Conservation (phyloP, 2,329 filamentous ascomycete genomes). For the Fusarium bactridioides region DNA sequence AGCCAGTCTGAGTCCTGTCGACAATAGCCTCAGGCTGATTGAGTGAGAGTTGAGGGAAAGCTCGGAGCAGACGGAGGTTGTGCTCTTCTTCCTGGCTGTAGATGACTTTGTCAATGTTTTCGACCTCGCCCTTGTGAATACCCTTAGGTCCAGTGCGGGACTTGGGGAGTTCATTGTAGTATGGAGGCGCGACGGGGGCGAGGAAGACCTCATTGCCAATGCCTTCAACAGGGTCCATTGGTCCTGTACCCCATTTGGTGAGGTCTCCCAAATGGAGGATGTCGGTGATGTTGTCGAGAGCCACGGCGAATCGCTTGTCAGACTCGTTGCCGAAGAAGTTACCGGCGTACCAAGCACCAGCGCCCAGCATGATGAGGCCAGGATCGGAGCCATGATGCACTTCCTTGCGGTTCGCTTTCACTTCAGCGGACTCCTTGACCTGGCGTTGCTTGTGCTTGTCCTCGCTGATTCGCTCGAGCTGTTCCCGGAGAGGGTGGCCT, state of each 20-base stretch:
- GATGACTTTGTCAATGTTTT: slow-evolving; percentile 34
- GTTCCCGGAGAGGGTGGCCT: slow-evolving; percentile 27
- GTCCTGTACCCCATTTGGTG: slow-evolving; percentile 24
- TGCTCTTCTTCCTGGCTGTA: slow-evolving; percentile 10
- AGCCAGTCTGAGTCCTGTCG: slow-evolving; percentile 36
- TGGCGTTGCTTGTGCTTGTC: slow-evolving; percentile 25
- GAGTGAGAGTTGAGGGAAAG: slow-evolving; percentile 32
- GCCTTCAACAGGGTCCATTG: slow-evolving; percentile 39
- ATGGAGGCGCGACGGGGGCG: slow-evolving; percentile 38
- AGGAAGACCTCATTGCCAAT: slow-evolving; percentile 43
- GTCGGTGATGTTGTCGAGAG: slow-evolving; percentile 38
- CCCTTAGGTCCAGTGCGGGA: slow-evolving; percentile 26
- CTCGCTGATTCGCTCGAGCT: slow-evolving; percentile 34
- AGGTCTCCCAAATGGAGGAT: slow-evolving; percentile 32
- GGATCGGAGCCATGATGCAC: slow-evolving; percentile 27
- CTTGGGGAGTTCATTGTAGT: slow-evolving; percentile 28
- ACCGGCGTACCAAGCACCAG: slow-evolving; percentile 39
- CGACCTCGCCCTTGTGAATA: slow-evolving; percentile 36
- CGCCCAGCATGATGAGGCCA: slow-evolving; percentile 39
- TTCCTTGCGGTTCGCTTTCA: background rate
- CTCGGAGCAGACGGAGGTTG: slow-evolving; percentile 31
- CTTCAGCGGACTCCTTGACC: background rate
- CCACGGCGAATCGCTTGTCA: slow-evolving; percentile 19
- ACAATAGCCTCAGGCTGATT: slow-evolving; percentile 31
- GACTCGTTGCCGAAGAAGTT: slow-evolving; percentile 13